Evolutionary conservation across 148 eudicot genomes (phyloP).

Genomic region (Camellia granthamiana): DNA sequence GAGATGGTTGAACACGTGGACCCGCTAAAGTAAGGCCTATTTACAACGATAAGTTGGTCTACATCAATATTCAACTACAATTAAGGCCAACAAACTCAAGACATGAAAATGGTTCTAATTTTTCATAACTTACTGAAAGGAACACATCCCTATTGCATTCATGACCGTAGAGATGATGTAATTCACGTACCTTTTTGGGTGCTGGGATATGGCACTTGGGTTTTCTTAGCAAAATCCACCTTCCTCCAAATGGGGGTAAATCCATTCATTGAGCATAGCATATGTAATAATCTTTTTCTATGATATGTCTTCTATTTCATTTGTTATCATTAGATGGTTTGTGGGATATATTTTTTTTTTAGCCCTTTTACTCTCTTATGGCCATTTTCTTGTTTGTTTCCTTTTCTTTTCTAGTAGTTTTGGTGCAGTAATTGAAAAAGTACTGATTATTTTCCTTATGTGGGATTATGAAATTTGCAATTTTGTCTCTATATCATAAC

Average conservation of each 20-base stretch:
- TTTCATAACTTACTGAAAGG: neutral
- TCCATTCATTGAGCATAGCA: neutral
- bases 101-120: neutral
- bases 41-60: neutral
- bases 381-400: neutral
- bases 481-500: neutral
- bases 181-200: neutral
- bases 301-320: neutral
- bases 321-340: neutral
- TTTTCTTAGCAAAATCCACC: neutral
- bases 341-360: neutral
- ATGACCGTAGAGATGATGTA: neutral
- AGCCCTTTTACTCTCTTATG: neutral
- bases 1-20: neutral
- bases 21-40: neutral
- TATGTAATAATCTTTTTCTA: neutral
- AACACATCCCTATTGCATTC: neutral
- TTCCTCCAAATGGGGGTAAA: neutral
- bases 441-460: neutral
- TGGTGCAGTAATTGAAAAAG: neutral
- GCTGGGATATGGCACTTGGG: neutral
- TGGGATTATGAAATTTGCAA: neutral
- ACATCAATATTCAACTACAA: neutral
- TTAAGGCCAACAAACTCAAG: neutral
- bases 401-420: neutral